Evolutionary conservation across 108 stramenopile genomes (phyloP), one percentile per base, ranked within the genome.

Genomic region (Nannochloropsis salina): DNA sequence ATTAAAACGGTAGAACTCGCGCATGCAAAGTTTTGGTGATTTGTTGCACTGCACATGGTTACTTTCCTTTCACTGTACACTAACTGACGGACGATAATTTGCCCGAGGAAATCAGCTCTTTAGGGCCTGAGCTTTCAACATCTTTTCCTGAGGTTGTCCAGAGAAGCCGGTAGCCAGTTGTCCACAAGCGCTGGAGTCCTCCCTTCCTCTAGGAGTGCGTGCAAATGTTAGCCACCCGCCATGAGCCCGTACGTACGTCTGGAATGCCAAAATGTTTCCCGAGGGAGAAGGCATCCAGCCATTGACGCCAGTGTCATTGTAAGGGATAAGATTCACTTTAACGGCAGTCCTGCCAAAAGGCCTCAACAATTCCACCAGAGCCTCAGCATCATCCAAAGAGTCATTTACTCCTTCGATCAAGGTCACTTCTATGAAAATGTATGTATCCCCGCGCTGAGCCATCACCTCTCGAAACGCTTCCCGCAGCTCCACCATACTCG

Each of bases 391-490:
- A n/a, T 92, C 84, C 10, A 91, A 45, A 4, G 90, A 86, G 88
- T 96, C 96, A 91, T 96, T 96, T 5, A 96, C 93, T 3, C 92
- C 93, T 6, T 90, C 85, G 79, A 96, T 93, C 11, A 96, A 87
- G 8, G 93, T 93, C 31, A 94, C 90, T 87, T 95, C 96, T 21
- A 96, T 85, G 94, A 96, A 94, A 86, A 90, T 12, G 88, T 90
- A 80, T 93, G 90, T 2, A 88, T 84, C 85, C 92, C 42, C 83
- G 42, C 31, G 41, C 45, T 22, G 15, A 20, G 43, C 2, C 20
- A 96, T 84, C 6, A 93, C 93, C 42, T 94, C 88, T 12, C 94
- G 91, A 79, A 96, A 84, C 12, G 93, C 94, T 80, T 91, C 86
- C 84, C 94, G 86, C 8, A 96, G 84, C 88, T 94, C 94, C 15